phyloP scores from a whole-genome alignment of 2,329 filamentous ascomycete genomes.

The Lasiodiplodia sp. region DNA sequence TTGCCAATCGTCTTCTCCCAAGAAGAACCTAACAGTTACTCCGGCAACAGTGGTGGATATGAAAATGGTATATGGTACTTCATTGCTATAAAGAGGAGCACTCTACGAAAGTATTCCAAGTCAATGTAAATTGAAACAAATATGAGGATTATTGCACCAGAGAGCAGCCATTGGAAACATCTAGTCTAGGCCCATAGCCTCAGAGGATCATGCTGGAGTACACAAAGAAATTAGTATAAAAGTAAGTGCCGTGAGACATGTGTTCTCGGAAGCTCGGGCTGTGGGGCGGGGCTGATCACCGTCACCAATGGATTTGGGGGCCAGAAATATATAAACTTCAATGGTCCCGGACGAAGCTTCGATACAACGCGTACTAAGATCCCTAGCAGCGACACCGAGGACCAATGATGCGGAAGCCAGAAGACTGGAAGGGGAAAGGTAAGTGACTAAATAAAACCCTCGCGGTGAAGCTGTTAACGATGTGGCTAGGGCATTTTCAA shows the following conservation, averaged over 20 bases:
- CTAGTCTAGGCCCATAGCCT: background rate
- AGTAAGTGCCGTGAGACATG: background rate
- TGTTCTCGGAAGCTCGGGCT: background rate
- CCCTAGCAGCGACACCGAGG: background rate
- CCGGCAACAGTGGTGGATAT: background rate
- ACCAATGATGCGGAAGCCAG: background rate
- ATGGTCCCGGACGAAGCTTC: background rate
- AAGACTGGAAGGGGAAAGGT: background rate
- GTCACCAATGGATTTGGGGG: background rate
- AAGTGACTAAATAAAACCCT: background rate
- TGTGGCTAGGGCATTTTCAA: background rate
- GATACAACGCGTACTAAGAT: background rate
- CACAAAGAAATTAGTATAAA: background rate
- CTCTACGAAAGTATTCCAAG: no score
- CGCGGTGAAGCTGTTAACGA: background rate
- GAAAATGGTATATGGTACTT: background rate
- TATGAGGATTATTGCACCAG: background rate
- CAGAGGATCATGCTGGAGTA: background rate
- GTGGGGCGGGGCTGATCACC: background rate
- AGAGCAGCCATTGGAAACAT: background rate
- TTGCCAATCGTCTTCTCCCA: background rate
- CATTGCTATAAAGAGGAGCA: background rate
- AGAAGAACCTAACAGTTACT: background rate
- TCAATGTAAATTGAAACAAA: background rate
- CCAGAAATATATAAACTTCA: background rate